Evolutionary conservation across 2,329 filamentous ascomycete species (phyloP), one percentile per base, ranked within the genome.

Genomic region (Talaromyces sp.): DNA sequence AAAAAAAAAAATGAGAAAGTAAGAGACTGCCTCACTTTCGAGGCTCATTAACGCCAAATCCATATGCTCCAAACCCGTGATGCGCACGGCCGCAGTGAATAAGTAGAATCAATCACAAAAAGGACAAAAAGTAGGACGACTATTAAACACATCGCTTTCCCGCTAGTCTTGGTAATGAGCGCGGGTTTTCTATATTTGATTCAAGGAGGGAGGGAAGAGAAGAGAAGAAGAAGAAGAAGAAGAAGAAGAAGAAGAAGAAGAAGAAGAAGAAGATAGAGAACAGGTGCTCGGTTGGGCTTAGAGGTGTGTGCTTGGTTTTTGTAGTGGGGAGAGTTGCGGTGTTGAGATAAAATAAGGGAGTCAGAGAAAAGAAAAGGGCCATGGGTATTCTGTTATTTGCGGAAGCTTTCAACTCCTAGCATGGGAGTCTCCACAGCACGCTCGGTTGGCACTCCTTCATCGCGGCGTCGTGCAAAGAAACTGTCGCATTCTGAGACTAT

Each of bases 401-500:
- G 77, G 68, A 86, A 86, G 46, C 78, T 79, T 59, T 87, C 85
- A 33, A 87, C 84, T 33, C 82, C 82, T 54, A 87, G 69, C 3
- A 77, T 81, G 20, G 85, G 85, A 33, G 82, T 86, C 68, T 87
- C 85, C 30, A 87, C 83, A 51, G 77, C 70, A 47, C 74, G 74
- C 63, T 84, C 80, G 27, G 67, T 69, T 2, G 83, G 82, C 16
- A 86, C 83, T 17, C 85, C 85, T 66, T 87, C 85, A 44, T 80
- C 80, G 62, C 80, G 82, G 56, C 85, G 74, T 51, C 84, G 74
- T 50, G 84, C 79, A 60, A 85, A 86, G 71, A 87, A 87, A 58
- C 80, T 83, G 62, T 86, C 81, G 60, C 82, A 86, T 62, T 87
- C 85, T 20, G 78, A 77, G 8, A 86, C 79, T 27, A 86, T 77